Evolutionary conservation across 202 grass and related monocot species (phyloP), one percentile per base, ranked within the genome.

Genomic region (Carex arenaria): DNA sequence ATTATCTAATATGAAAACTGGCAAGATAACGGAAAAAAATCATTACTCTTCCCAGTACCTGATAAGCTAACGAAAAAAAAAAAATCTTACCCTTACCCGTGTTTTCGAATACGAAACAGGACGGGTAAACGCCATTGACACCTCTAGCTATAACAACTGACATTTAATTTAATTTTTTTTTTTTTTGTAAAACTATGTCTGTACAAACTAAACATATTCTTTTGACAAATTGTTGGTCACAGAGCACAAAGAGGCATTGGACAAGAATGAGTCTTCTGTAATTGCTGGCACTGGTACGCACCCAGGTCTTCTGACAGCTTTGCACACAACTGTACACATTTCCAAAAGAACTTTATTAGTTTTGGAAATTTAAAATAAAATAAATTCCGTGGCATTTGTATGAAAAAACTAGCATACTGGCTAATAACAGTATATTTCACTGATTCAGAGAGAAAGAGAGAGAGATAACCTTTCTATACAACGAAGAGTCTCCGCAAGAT

Each of bases 391-490:
- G 32, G 11, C 11, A 13, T 60, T 59, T 80, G 6, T 64, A 45
- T 64, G 20, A 23, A 28, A 26, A 43, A 81, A 28, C 23, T 76
- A 13, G 42, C 38, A 64, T 45, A 23, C 42, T 81, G 42, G 3
- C 14, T 51, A 7, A 36, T 65, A 81, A 11, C 36, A 30, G 78
- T 47, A 81, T 64, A 65, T 64, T 40, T 5, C 38, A 40, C 5
- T 40, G 38, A 40, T 5, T 40, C 38, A 36, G 34, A 36, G 67
- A 40, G 51, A 68, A 18, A 86, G 40, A 72, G 40, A 60, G 78
- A 51, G 40, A 66, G 49, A 63, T 49, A 89, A 92, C 92, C 90
- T 93, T 84, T 90, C 87, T 87, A 77, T 98, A 98, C 10, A 95
- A 78, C 5, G 75, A 87, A 43, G 90, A 91, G 76, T 93, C 92